Evolutionary conservation across 2,329 filamentous ascomycete species (phyloP).

Genomic region (Fusarium denticulatum): DNA sequence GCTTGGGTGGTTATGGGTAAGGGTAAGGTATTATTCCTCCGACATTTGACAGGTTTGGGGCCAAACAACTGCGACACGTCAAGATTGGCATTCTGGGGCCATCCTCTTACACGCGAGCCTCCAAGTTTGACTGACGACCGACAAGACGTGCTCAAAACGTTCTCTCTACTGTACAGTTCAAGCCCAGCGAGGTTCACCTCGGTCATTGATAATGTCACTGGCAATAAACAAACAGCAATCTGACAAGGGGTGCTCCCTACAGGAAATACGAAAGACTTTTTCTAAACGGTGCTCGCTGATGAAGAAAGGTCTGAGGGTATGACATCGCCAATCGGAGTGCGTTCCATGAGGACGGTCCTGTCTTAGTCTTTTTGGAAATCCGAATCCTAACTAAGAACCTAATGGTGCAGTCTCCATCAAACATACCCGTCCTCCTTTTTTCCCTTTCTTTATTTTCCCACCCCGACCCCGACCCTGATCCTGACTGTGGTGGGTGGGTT

Average conservation of each 20-base stretch:
- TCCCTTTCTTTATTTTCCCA: constrained; percentile 1
- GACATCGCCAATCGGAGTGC: constrained; percentile 38
- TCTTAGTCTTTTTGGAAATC: constrained; percentile 32
- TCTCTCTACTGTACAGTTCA: neutral
- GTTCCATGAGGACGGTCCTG: constrained; percentile 42
- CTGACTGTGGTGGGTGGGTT: constrained; percentile 3
- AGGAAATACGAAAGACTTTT: constrained; percentile 27
- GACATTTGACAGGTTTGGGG: constrained; percentile 35
- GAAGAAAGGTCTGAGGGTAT: constrained; percentile 31
- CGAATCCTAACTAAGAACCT: constrained; percentile 4
- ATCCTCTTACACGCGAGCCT: constrained; percentile 21
- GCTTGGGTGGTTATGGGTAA: neutral
- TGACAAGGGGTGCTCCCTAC: constrained; percentile 20
- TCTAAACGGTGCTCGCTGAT: constrained; percentile 16
- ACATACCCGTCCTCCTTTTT: constrained; percentile 15
- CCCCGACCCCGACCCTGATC: constrained; percentile 6
- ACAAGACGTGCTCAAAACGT: neutral
- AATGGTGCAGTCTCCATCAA: neutral
- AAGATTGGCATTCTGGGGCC: constrained; percentile 4
- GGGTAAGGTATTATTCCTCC: constrained; percentile 17
- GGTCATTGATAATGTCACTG: constrained; percentile 3
- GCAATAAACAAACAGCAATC: constrained; percentile 7
- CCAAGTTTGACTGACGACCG: neutral
- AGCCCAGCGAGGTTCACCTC: neutral
- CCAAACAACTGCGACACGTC: constrained; percentile 23